phyloP scores from a whole-genome alignment of 2,329 filamentous ascomycete species.

The Paraphaeosphaeria minitans region DNA sequence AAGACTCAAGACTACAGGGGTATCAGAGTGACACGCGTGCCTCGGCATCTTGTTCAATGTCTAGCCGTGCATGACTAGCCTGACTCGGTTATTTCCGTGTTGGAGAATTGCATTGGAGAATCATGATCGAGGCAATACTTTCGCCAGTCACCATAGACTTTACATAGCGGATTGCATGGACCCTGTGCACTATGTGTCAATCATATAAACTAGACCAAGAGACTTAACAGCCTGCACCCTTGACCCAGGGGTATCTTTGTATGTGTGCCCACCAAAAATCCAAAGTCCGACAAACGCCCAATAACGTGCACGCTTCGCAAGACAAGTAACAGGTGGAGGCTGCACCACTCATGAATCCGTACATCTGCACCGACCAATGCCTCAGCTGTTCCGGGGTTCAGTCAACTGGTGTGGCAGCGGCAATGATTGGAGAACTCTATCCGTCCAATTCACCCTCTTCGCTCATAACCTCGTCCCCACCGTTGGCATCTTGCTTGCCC shows the following conservation, averaged over 20 bases:
- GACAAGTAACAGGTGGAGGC: background rate
- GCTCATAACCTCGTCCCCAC: conserved; percentile 40
- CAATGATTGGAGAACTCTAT: conserved; percentile 26
- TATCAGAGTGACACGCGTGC: conserved; percentile 1
- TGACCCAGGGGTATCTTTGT: conserved; percentile 22
- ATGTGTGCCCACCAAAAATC: background rate
- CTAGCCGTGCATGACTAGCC: conserved; percentile 5
- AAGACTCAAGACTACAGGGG: background rate
- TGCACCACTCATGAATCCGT: background rate
- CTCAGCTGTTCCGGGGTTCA: background rate
- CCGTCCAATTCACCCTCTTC: conserved; percentile 57
- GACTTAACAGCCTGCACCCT: conserved; percentile 3
- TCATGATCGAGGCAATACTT: background rate
- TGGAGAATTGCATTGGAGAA: background rate
- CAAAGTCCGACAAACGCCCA: background rate
- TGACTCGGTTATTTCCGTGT: background rate
- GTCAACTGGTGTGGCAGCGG: background rate
- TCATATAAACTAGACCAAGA: background rate
- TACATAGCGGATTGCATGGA: background rate
- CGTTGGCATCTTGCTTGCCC: conserved; percentile 29
- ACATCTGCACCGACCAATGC: background rate
- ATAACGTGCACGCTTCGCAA: background rate
- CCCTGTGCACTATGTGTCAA: background rate
- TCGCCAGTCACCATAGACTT: background rate
- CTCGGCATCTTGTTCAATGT: background rate